These are phyloP conservation scores for Calocybe cyanea DNA, from an alignment of 768 basidiomycete genomes.

Conservation along the genomic window DNA sequence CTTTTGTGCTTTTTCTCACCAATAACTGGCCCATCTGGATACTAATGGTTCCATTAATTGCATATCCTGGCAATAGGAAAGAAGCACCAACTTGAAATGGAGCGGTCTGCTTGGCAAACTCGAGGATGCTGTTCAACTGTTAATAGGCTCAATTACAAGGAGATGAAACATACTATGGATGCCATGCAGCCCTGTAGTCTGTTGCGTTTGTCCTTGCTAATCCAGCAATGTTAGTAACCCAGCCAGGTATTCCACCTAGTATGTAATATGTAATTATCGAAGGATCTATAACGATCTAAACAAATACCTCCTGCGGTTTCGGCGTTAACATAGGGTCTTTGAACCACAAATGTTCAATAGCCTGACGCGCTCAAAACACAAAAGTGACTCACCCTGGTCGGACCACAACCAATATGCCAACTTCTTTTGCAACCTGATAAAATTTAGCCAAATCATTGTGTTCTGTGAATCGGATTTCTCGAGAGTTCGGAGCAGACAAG, in stretches of 20 bases:
- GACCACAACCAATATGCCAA: slow-evolving; percentile 62
- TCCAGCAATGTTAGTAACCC: slow-evolving; percentile 46
- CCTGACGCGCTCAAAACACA: not conserved
- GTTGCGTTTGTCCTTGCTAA: slow-evolving; percentile 58
- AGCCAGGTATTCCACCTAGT: slow-evolving; percentile 42
- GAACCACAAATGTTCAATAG: not conserved
- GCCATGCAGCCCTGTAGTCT: slow-evolving; percentile 54
- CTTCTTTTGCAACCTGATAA: slow-evolving; percentile 55
- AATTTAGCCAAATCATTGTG: slow-evolving; percentile 58
- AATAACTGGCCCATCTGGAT: slow-evolving; percentile 40
- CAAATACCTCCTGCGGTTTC: slow-evolving; percentile 58
- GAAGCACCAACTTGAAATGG: slow-evolving; percentile 27
- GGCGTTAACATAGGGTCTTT: slow-evolving; percentile 52
- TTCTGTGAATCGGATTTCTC: slow-evolving; percentile 53
- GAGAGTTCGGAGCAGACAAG: slow-evolving; percentile 55
- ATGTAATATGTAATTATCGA: not conserved
- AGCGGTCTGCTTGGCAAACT: slow-evolving; percentile 27
- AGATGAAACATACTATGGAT: slow-evolving; percentile 26
- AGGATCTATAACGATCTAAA: not conserved
- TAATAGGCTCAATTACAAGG: not conserved
- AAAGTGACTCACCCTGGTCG: slow-evolving; percentile 52
- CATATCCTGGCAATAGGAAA: not conserved
- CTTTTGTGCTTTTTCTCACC: slow-evolving; percentile 19
- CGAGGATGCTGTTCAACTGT: slow-evolving; percentile 17
- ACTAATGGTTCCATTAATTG: slow-evolving; percentile 21